Evolutionary conservation across 2,329 filamentous ascomycete species (phyloP), one percentile per base, ranked within the genome.

Genomic region (Sporothrix curviconia): DNA sequence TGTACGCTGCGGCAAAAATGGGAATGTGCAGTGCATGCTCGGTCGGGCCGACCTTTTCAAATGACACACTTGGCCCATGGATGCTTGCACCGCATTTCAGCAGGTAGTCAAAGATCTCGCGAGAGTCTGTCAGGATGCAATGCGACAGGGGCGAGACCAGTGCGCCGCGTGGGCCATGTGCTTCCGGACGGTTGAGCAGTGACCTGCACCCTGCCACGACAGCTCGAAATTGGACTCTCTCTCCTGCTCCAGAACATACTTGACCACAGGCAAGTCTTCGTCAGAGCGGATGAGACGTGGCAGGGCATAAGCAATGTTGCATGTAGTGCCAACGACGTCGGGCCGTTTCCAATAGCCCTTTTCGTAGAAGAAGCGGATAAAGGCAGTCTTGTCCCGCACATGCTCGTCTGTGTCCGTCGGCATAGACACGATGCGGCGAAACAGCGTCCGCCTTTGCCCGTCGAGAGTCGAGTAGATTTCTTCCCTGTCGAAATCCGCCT

Each of bases 11-110:
- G 4, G 55, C 55, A 32, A 57, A 57, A 8, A 53, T 57, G 6
- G 55, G 55, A 14, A 57, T 40, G 42, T 57, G 55, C 32, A 40
- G n/a, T 11, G 40, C 47, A n/a, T 52, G 36, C 4, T n/a, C 25
- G 6, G 39, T 53, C 7, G 55, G 55, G 3, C 49, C 39, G 4
- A 40, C 14, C 34, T 36, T 36, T 9, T 24, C 12, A 17, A 47
- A 39, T 12, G 28, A n/a, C 19, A 57, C 32, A 15, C n/a, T 15
- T 15, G 42, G 47, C 3, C 49, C 55, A 7, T 53, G 17, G 55
- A 53, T 57, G 4, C 34, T 15, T 3, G 55, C 55, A 6, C 40
- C 47, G 14, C 17, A 40, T 4, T 17, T 7, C 12, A 53, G 8
- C 3, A 57, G 47, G 2, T 46, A 40, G 4, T 34, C 40, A 14